These are phyloP conservation scores for Neofusicoccum umdonicola DNA, from an alignment of 2,329 filamentous ascomycete genomes.

Conservation along the genomic window DNA sequence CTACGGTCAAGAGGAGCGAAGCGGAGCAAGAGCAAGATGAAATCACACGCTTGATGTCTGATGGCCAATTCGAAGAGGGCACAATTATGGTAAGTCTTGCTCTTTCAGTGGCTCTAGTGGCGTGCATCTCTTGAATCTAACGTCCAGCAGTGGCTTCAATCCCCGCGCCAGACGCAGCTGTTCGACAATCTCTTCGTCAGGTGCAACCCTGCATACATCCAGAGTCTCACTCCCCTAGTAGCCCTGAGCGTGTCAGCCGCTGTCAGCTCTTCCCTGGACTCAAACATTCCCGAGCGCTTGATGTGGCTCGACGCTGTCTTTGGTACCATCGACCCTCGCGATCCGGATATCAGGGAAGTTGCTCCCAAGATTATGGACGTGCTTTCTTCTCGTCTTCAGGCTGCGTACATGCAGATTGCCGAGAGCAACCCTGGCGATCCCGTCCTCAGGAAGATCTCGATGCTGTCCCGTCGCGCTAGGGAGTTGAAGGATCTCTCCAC, in stretches of 20 bases:
- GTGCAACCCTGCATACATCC: conserved; percentile 56
- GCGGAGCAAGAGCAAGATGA: conserved; percentile 59
- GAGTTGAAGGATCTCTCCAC: conserved; percentile 22
- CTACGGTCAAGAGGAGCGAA: conserved; percentile 39
- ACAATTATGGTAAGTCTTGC: conserved; percentile 39
- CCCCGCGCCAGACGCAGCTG: conserved; percentile 56
- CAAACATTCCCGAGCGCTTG: conserved; percentile 54
- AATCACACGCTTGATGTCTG: conserved; percentile 62
- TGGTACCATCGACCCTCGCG: conserved; percentile 52
- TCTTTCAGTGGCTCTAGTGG: not conserved
- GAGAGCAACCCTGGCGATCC: conserved; percentile 52
- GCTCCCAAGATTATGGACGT: conserved; percentile 61
- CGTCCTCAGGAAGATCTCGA: conserved; percentile 52
- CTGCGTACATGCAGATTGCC: conserved; percentile 56
- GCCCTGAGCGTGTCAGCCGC: conserved; percentile 61
- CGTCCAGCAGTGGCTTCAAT: conserved; percentile 59
- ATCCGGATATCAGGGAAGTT: conserved; percentile 55
- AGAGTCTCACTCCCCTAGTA: conserved; percentile 56
- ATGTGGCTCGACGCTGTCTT: conserved; percentile 59
- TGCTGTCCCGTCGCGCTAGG: conserved; percentile 38
- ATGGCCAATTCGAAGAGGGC: conserved; percentile 49
- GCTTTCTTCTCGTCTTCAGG: conserved; percentile 56
- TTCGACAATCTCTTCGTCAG: conserved; percentile 62
- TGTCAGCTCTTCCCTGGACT: conserved; percentile 57
- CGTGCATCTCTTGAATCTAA: conserved; percentile 10